These are phyloP conservation scores for Fusarium haematococcum DNA, from an alignment of 2,329 filamentous ascomycete species.

Conservation along the genomic window DNA sequence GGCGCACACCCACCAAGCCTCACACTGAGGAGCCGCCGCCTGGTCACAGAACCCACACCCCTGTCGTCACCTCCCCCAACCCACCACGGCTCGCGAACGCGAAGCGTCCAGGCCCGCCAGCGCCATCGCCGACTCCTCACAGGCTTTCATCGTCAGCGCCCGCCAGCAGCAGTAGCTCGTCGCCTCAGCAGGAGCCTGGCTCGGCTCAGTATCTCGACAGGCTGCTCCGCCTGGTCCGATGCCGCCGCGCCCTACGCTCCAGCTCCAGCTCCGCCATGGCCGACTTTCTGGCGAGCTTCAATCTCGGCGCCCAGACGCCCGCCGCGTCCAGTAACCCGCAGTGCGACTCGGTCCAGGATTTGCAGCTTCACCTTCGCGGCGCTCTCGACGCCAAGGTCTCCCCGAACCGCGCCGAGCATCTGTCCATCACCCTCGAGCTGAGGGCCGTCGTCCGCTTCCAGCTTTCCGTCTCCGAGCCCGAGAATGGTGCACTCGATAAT, in stretches of 20 bases:
- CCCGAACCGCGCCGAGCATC: constrained; percentile 62
- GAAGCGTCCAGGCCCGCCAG: constrained; percentile 15
- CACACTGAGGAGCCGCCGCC: background rate
- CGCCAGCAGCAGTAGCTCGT: background rate
- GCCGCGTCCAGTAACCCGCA: constrained; percentile 37
- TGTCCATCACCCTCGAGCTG: constrained; percentile 61
- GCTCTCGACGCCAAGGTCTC: constrained; percentile 57
- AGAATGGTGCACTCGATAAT: constrained; percentile 51
- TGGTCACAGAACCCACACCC: constrained; percentile 7
- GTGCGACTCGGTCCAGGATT: constrained; percentile 56
- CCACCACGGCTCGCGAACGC: constrained; percentile 25
- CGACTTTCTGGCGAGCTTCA: constrained; percentile 55
- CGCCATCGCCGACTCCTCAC: constrained; percentile 2
- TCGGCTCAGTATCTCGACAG: constrained; percentile 25
- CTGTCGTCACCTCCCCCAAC: constrained; percentile 13
- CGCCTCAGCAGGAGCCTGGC: constrained; percentile 32
- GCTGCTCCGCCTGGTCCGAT: constrained; percentile 31
- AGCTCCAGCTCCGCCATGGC: constrained; percentile 44
- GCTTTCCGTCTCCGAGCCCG: constrained; percentile 52
- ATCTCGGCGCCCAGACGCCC: constrained; percentile 42
- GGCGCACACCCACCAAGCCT: constrained; percentile 12
- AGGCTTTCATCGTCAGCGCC: constrained; percentile 7
- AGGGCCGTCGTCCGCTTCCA: constrained; percentile 58
- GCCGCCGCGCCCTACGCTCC: background rate
- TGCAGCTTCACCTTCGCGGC: constrained; percentile 58